phyloP scores from a whole-genome alignment of 306 rosid genomes.

The Medicago ruthenica region DNA sequence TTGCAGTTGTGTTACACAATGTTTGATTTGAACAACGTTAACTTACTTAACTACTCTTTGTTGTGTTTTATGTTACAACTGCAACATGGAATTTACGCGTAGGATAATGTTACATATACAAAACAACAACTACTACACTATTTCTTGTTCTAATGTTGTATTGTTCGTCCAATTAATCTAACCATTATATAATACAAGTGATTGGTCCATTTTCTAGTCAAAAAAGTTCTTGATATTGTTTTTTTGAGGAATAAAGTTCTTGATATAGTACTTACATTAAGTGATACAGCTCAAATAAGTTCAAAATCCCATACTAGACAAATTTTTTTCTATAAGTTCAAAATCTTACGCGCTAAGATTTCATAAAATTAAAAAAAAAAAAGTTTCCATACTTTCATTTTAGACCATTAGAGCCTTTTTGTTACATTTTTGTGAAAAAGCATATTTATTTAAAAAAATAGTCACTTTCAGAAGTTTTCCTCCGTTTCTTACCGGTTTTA shows the following conservation, averaged over 20 bases:
- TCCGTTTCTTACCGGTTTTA: too few species aligned
- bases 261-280: background rate
- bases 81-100: too few species aligned
- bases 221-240: too few species aligned
- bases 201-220: too few species aligned
- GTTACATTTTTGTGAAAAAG: too few species aligned
- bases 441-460: too few species aligned
- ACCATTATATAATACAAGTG: too few species aligned
- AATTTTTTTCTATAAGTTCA: background rate
- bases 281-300: background rate
- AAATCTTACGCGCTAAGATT: background rate
- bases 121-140: too few species aligned
- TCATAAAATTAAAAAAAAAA: background rate
- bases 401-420: background rate
- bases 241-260: background rate
- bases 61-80: background rate
- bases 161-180: too few species aligned
- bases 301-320: background rate
- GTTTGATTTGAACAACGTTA: background rate
- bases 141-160: too few species aligned
- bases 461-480: too few species aligned
- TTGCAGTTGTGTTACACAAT: background rate
- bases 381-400: background rate
- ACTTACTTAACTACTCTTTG: background rate
- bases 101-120: too few species aligned